Evolutionary conservation across 306 rosid genomes (phyloP), one percentile per base, ranked within the genome.

Genomic region (Vigna trinervia): DNA sequence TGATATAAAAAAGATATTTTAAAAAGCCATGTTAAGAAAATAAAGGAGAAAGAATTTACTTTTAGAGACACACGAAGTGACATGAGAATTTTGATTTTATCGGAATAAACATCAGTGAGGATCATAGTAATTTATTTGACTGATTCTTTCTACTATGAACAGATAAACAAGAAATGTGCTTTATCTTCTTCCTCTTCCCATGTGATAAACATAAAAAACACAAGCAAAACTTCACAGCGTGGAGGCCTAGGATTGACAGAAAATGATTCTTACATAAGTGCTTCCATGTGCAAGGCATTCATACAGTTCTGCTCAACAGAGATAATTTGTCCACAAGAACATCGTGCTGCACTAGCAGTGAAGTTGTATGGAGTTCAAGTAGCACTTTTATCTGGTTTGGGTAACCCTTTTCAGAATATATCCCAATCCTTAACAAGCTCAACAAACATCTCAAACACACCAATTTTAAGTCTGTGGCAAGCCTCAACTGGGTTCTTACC

Each of bases 291-390:
- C 5, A 41, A 68, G 26, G 1, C 36, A 58, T 74, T 81, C 43
- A 32, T 36, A 5, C 47, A 36, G 3, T 81, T 57, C 6, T 58
- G 76, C 48, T 74, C 65, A 57, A 10, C 7, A 11, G 43, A 75
- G 69, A 48, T 75, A 68, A 32, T 75, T 68, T 81, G 77, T 58
- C 80, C 80, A 12, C 72, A 36, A 12, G 72, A 81, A 50, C 59
- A 68, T 2, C 73, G 77, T 3, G 50, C 70, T 17, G 30, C 80
- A 12, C 38, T 81, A 20, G 77, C 80, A 12, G 63, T 81, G 17
- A 75, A 74, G 59, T 60, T 81, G 34, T 75, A 58, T 39, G 84
- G 80, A 36, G 62, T 75, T 48, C 80, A 74, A 58, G 76, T 66
- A 58, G 80, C 80, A 48, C 28, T 74, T 1, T 10, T 75, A 59